Evolutionary conservation across 345 rosid genomes (phyloP), one percentile per base, ranked within the genome.

Genomic region (Schrenkiella parvula): DNA sequence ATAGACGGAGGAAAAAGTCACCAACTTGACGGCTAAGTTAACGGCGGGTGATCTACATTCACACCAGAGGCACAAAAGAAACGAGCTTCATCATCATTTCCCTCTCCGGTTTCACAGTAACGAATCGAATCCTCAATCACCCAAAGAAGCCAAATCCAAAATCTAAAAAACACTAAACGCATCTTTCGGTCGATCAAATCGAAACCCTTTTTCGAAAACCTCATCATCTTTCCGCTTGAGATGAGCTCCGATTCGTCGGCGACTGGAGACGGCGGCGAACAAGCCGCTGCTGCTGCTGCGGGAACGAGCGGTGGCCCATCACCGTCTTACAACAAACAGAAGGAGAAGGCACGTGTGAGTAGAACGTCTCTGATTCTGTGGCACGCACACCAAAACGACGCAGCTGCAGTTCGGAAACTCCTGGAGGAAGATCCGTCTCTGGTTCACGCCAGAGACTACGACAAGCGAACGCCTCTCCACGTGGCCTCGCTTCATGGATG

Each of bases 341-440:
- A 85, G 85, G 97, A 95, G 86, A 95, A 95, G 88, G 90, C 99
- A 29, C 82, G 99, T 58, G 97, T 95, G 57, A 95, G 97, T 86
- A 82, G 96, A 82, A 95, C 99, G 39, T 95, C 99, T 18, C 79
- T 86, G 76, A 91, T 95, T 70, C 88, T 95, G 2, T 95, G 99
- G 99, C 97, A 95, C 75, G 92, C 99, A 17, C 99, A 95, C 81
- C 99, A 95, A 59, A 89, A 95, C 87, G 99, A 95, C 80, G 82
- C 82, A 57, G 61, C 80, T 3, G 90, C 96, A 22, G 99, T 95
- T 31, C 83, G 87, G 37, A 95, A 91, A 78, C 96, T 95, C 50
- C 88, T 95, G 6, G 96, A 91, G 80, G 99, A 95, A 72, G 97
- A 91, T 80, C 87, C 63, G 6, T 76, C 95, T 57, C 80, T 95